phyloP scores from a whole-genome alignment of 495 filamentous ascomycete genomes.

The Platismatia glauca region DNA sequence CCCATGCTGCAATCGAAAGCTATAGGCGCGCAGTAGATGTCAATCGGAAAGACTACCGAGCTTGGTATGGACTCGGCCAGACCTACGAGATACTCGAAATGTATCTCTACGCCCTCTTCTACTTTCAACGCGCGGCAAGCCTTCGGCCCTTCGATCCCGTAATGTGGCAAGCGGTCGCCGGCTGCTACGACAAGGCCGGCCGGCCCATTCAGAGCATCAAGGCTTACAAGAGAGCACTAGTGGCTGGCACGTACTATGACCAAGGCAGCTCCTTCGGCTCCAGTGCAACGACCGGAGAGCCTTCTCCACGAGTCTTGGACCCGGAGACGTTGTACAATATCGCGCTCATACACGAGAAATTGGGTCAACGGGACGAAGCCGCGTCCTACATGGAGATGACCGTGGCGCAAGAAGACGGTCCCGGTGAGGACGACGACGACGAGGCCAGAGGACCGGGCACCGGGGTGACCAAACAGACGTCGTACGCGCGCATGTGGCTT shows the following conservation, averaged over 20 bases:
- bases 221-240: conserved; percentile 82
- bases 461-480: conserved; percentile 79
- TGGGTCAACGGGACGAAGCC: conserved; percentile 66
- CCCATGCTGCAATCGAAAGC: conserved; percentile 93
- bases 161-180: conserved; percentile 96
- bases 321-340: conserved; percentile 87
- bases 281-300: conserved; percentile 18
- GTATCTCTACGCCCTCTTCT: conserved; percentile 93
- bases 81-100: conserved; percentile 97
- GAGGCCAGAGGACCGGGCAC: conserved; percentile 45
- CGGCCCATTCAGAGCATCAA: conserved; percentile 80
- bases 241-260: conserved; percentile 75
- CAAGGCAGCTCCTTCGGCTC: conserved; percentile 31
- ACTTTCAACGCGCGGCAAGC: conserved; percentile 91
- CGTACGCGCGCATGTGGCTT: conserved; percentile 89
- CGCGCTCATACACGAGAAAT: conserved; percentile 74
- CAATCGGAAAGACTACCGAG: conserved; percentile 93
- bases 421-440: conserved; percentile 41
- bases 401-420: conserved; percentile 66
- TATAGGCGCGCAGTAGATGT: conserved; percentile 94
- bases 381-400: conserved; percentile 91
- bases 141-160: conserved; percentile 88
- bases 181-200: conserved; percentile 80
- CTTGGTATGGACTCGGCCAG: conserved; percentile 96
- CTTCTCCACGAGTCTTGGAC: conserved; percentile 55